Conservation (phyloP, 306 rosid species). For the Abrus pulchellus region DNA sequence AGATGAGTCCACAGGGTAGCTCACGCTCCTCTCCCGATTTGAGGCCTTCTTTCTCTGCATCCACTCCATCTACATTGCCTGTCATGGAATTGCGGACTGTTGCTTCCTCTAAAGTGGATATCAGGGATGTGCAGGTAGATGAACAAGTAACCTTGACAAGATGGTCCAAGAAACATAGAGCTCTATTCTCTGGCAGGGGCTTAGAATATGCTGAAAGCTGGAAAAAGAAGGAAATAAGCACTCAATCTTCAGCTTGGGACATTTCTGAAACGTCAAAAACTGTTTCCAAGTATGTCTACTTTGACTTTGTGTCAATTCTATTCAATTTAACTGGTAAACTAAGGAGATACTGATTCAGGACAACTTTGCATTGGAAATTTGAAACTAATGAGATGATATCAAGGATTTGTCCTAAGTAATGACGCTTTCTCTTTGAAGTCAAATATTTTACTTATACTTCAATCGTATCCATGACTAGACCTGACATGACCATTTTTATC, state of each 20-base stretch:
- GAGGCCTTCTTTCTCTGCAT: slow-evolving; percentile 66
- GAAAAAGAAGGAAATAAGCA: slow-evolving; percentile 71
- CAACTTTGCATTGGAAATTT: background rate
- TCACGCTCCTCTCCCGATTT: slow-evolving; percentile 74
- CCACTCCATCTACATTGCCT: slow-evolving; percentile 63
- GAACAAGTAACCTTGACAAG: slow-evolving; percentile 93
- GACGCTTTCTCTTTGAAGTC: background rate
- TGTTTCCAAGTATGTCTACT: slow-evolving; percentile 71
- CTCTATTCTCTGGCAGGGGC: slow-evolving; percentile 76
- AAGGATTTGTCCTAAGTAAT: background rate
- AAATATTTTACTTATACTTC: background rate
- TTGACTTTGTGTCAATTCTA: slow-evolving; percentile 6
- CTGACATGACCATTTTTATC: background rate
- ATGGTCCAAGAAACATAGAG: slow-evolving; percentile 92
- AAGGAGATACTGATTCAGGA: background rate
- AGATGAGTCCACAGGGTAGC: slow-evolving; percentile 95
- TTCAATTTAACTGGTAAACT: slow-evolving; percentile 27
- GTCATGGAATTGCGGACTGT: slow-evolving; percentile 63
- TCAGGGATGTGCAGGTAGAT: slow-evolving; percentile 96
- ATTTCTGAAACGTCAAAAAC: slow-evolving; percentile 66
- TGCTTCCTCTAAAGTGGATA: slow-evolving; percentile 70
- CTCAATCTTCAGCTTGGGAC: slow-evolving; percentile 72
- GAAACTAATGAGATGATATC: slow-evolving; percentile 16
- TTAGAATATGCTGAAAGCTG: slow-evolving; percentile 67
- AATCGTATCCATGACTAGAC: too few relatives aligned